phyloP scores from a whole-genome alignment of 192 early-diverging fungal species.

The Entomortierella beljakovae region DNA sequence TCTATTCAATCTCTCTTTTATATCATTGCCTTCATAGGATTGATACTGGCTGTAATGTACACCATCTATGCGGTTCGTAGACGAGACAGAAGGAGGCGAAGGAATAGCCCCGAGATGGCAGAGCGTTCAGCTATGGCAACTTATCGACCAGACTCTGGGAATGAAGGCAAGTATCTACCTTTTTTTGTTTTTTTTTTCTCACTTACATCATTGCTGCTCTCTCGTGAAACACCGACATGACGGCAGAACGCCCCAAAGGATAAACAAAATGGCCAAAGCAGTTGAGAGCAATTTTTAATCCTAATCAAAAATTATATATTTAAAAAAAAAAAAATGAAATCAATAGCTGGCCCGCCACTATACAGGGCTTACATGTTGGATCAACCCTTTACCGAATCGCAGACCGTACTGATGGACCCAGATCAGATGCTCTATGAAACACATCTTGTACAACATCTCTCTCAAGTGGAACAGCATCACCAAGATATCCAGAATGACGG shows the following conservation, averaged over 20 bases:
- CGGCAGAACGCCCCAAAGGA: conserved; percentile 8
- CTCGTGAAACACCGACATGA: background rate
- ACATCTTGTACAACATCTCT: conserved; percentile 16
- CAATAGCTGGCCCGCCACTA: conserved; percentile 30
- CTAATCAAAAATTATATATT: background rate
- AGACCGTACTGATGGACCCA: conserved; percentile 12
- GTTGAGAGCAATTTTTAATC: background rate
- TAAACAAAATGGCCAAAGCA: background rate
- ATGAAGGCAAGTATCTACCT: conserved; percentile 26
- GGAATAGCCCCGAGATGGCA: conserved; percentile 30
- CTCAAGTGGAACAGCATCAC: conserved; percentile 16
- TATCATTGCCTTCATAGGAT: conserved; percentile 20
- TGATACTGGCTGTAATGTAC: conserved; percentile 27
- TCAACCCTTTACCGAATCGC: conserved; percentile 24
- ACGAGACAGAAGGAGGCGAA: background rate
- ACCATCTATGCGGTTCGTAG: conserved; percentile 35
- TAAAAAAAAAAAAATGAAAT: background rate
- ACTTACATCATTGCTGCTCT: conserved; percentile 1
- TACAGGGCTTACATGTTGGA: conserved; percentile 36
- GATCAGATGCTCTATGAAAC: conserved; percentile 7
- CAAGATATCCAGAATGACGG: background rate
- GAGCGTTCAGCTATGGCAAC: conserved; percentile 8
- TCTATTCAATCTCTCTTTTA: conserved; percentile 27
- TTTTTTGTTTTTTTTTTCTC: background rate
- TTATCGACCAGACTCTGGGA: conserved; percentile 18